Conservation (phyloP, 139 green algal genomes). For the Chlorella sp. region DNA sequence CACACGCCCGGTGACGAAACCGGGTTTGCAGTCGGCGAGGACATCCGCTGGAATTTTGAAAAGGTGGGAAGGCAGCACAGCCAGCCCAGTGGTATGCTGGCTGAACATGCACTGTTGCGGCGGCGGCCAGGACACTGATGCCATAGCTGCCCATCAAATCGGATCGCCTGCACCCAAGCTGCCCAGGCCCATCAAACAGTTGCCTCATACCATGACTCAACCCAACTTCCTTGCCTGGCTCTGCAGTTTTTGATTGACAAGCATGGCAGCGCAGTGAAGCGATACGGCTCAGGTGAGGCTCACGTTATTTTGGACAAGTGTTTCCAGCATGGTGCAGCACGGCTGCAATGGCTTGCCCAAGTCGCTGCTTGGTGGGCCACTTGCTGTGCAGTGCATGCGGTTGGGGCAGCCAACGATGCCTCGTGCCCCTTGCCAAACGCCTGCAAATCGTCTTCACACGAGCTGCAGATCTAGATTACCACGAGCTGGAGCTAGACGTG, state of each 20-base stretch:
- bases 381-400: background rate
- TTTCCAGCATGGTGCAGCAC: background rate
- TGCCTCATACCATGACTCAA: too few species aligned
- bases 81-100: too few species aligned
- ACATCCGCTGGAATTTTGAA: conserved; percentile 17
- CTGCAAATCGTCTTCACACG: background rate
- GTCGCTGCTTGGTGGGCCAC: background rate
- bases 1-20: conserved; percentile 12
- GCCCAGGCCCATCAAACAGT: too few species aligned
- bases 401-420: too few species aligned
- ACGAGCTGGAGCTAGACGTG: conserved; percentile 5
- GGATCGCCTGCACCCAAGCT: too few species aligned
- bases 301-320: too few species aligned
- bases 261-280: conserved; percentile 32
- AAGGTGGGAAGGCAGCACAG: conserved; percentile 1
- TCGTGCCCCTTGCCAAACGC: background rate
- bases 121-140: too few species aligned
- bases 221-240: too few species aligned
- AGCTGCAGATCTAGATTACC: conserved; percentile 15
- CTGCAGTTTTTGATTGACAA: conserved; percentile 28
- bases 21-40: conserved; percentile 11
- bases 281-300: conserved; percentile 8
- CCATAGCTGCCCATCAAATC: too few species aligned
- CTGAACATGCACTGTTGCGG: too few species aligned
- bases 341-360: background rate